A percentile compares a stretch with the other conserved stretches of the same genome.
Evolutionary conservation across 805 yeast genomes (phyloP).

Genomic region (Candida qinlingensis): DNA sequence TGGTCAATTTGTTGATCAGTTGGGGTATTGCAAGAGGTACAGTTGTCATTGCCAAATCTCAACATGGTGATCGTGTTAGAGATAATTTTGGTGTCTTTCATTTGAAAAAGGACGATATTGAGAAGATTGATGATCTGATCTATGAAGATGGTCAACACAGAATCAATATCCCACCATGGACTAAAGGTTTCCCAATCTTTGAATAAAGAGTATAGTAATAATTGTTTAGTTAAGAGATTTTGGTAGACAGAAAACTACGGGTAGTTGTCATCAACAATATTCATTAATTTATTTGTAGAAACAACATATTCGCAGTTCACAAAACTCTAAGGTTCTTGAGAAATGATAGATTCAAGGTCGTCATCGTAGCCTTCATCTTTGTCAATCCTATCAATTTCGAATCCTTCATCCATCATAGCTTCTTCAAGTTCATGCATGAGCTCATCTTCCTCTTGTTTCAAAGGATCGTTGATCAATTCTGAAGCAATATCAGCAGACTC

Average conservation of each 20-base stretch:
- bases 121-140: constrained; percentile 19
- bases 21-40: constrained; percentile 56
- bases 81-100: constrained; percentile 20
- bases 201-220: background rate
- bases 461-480: no score
- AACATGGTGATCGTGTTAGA: constrained; percentile 35
- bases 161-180: constrained; percentile 14
- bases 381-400: background rate
- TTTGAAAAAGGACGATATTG: constrained; percentile 20
- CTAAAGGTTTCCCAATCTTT: constrained; percentile 33
- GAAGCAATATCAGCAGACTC: background rate
- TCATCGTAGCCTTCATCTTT: no score
- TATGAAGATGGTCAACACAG: constrained; percentile 25
- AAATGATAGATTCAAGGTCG: no score
- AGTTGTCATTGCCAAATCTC: constrained; percentile 50
- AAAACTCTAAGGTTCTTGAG: no score
- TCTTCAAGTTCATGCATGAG: background rate
- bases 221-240: background rate
- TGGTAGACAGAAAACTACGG: no score
- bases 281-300: no score
- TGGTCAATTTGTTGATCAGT: constrained; percentile 47
- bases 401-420: background rate
- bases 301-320: no score
- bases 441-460: background rate
- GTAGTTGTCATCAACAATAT: no score